Evolutionary conservation across 2,329 filamentous ascomycete genomes (phyloP).

Genomic region (Penicillium sp.): DNA sequence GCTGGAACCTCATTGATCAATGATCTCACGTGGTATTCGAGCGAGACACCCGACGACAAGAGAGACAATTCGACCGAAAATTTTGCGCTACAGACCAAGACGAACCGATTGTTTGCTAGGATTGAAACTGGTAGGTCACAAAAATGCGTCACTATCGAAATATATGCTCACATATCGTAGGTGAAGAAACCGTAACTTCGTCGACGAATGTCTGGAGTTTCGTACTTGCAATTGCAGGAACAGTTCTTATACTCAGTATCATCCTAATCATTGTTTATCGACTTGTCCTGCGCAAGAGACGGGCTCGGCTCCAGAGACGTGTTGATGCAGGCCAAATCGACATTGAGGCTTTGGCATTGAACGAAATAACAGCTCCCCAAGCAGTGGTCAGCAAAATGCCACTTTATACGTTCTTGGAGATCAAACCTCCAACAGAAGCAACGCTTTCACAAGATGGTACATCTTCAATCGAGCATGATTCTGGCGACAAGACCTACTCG

Average conservation of each 20-base stretch:
- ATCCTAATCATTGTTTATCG: conserved; percentile 70
- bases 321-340: conserved; percentile 79
- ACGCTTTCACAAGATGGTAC: conserved; percentile 3
- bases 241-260: conserved; percentile 68
- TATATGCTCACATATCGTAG: conserved; percentile 47
- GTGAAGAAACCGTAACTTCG: conserved; percentile 41
- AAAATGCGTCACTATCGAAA: conserved; percentile 27
- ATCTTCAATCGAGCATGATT: conserved; percentile 4
- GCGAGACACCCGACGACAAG: conserved; percentile 59
- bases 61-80: conserved; percentile 28
- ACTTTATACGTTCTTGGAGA: conserved; percentile 67
- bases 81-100: conserved; percentile 2
- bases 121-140: conserved; percentile 45
- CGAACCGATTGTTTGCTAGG: conserved; percentile 48
- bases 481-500: not conserved
- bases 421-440: conserved; percentile 18
- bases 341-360: conserved; percentile 81
- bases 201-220: conserved; percentile 82
- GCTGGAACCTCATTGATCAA: conserved; percentile 68
- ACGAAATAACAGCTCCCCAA: conserved; percentile 72
- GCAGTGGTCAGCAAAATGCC: conserved; percentile 71
- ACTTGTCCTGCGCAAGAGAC: conserved; percentile 68
- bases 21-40: conserved; percentile 73
- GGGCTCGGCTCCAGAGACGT: conserved; percentile 65
- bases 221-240: conserved; percentile 71